phyloP scores from a whole-genome alignment of 805 yeast genomes.

The Candida glaebosa region DNA sequence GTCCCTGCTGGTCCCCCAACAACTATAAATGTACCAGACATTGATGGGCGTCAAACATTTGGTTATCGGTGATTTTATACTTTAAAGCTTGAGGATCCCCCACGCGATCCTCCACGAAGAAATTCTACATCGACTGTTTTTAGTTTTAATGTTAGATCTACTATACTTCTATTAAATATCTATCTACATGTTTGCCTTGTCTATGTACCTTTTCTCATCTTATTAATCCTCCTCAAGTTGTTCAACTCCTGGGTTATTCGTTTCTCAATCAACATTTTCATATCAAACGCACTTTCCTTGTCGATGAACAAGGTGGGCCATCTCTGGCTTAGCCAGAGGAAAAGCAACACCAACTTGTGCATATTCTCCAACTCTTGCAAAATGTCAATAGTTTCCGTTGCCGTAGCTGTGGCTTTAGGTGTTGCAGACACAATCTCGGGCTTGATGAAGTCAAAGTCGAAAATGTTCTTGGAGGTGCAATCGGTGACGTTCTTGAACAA shows the following conservation, averaged over 20 bases:
- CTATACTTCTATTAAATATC: no score
- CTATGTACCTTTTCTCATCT: slow-evolving; percentile 2
- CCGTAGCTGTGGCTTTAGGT: slow-evolving; percentile 16
- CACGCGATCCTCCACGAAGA: not conserved
- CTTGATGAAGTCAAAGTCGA: slow-evolving; percentile 45
- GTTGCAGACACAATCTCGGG: slow-evolving; percentile 18
- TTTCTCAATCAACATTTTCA: slow-evolving; percentile 67
- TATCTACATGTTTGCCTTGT: not conserved
- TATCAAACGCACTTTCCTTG: slow-evolving; percentile 64
- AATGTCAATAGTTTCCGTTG: slow-evolving; percentile 17
- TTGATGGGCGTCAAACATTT: not conserved
- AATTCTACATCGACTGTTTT: no score
- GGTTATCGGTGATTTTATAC: not conserved
- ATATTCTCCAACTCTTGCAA: slow-evolving; percentile 51
- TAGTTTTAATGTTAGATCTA: no score
- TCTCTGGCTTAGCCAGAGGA: slow-evolving; percentile 83
- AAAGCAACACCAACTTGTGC: slow-evolving; percentile 65
- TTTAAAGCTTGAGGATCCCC: not conserved
- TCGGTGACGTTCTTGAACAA: slow-evolving; percentile 52
- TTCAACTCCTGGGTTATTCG: slow-evolving; percentile 49
- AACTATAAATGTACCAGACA: slow-evolving; percentile 41
- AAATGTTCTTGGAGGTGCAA: slow-evolving; percentile 50
- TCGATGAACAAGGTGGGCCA: slow-evolving; percentile 82
- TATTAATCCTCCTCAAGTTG: slow-evolving; percentile 21
- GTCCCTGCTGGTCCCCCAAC: slow-evolving; percentile 97